A percentile compares a stretch with the other conserved stretches of the same genome.
Evolutionary conservation across 768 basidiomycete genomes (phyloP).

Genomic region (Russula lepida): DNA sequence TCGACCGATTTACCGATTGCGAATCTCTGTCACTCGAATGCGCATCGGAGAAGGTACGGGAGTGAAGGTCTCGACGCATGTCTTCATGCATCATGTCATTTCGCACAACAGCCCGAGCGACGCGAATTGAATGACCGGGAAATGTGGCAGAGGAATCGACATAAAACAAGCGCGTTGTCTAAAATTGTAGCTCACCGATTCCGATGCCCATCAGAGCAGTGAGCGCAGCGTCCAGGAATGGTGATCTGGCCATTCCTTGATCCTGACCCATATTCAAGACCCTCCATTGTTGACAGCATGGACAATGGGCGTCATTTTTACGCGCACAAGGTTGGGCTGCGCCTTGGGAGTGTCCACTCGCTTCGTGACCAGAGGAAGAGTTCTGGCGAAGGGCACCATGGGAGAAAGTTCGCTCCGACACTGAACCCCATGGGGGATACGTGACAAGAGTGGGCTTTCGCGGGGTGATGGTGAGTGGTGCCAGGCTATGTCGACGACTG

Average conservation of each 20-base stretch:
- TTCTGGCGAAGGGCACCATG: not conserved
- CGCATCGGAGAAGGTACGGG: not conserved
- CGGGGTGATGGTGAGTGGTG: not conserved
- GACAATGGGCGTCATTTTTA: not conserved
- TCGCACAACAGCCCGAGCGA: not conserved
- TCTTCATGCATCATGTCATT: not conserved
- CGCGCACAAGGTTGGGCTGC: not conserved
- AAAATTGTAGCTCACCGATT: slow-evolving; percentile 20
- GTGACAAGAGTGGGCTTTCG: not conserved
- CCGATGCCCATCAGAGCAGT: slow-evolving; percentile 19
- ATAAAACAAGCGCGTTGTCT: not conserved
- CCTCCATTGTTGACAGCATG: not conserved
- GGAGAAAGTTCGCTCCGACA: not conserved
- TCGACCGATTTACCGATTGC: not conserved
- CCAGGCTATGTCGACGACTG: not conserved
- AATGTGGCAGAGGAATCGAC: not conserved
- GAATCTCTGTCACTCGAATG: not conserved
- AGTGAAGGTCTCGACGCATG: not conserved
- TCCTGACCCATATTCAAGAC: not conserved
- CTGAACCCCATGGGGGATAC: not conserved
- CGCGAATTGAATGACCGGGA: not conserved
- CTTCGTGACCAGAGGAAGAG: not conserved
- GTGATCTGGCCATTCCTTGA: slow-evolving; percentile 14
- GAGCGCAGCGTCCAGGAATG: slow-evolving; percentile 11
- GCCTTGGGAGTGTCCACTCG: not conserved